These are phyloP conservation scores for Luvunga scandens DNA, from an alignment of 345 rosid species.

Conservation along the genomic window DNA sequence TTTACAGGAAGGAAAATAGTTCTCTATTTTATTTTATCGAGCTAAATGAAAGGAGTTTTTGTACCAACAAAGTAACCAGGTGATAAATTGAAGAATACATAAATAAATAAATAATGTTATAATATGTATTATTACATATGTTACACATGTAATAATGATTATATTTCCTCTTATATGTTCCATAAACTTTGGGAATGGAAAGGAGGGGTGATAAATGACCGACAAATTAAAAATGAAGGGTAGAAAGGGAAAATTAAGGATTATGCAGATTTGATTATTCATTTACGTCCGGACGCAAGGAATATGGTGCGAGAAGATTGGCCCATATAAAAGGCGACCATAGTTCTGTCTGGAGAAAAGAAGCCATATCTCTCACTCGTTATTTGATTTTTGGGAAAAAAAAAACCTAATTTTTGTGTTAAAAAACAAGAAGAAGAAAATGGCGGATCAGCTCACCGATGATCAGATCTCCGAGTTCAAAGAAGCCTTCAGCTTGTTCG, in stretches of 20 bases:
- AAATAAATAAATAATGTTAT: no score
- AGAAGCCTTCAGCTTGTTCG: conserved; percentile 81
- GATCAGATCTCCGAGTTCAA: conserved; percentile 88
- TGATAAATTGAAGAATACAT: no score
- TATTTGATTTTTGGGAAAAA: not conserved
- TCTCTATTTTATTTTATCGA: no score
- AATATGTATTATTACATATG: no score
- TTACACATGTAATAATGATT: no score
- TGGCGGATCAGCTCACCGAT: conserved; percentile 85
- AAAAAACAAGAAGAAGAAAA: conserved; percentile 12
- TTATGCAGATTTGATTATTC: not conserved
- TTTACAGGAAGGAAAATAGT: no score
- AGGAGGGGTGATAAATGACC: not conserved
- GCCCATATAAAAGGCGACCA: not conserved
- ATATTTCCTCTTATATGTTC: no score
- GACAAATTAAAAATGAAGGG: not conserved
- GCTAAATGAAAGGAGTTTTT: no score
- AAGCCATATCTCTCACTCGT: not conserved
- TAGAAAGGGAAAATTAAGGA: not conserved
- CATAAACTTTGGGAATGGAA: no score
- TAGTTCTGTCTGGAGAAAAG: not conserved
- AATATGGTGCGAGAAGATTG: not conserved
- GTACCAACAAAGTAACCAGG: no score
- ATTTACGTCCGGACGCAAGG: not conserved
- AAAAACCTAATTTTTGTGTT: no score